Percentiles rank a stretch among this genome's conserved stretches.
These are phyloP conservation scores for Magnusiomyces clavatus DNA, from an alignment of 1,139 yeast species.

Conservation along the genomic window DNA sequence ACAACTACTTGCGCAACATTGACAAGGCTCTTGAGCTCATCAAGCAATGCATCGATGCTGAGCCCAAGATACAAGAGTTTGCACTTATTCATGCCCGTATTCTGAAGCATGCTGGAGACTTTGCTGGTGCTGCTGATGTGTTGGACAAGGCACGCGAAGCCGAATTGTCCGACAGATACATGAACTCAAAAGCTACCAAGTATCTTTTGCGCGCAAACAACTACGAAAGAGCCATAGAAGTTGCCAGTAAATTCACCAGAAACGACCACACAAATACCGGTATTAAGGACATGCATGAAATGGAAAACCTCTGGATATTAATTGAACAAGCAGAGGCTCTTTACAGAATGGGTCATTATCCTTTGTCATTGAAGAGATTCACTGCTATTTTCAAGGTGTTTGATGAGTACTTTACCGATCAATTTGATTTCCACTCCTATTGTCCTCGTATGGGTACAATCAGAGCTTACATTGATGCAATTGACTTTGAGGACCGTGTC, in stretches of 20 bases:
- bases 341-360: slow-evolving; percentile 43
- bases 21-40: slow-evolving; percentile 47
- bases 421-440: slow-evolving; percentile 89
- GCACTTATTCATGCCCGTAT: slow-evolving; percentile 76
- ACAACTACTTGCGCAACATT: slow-evolving; percentile 46
- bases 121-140: slow-evolving; percentile 51
- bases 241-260: slow-evolving; percentile 75
- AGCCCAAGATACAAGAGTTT: slow-evolving; percentile 69
- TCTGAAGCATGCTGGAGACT: slow-evolving; percentile 60
- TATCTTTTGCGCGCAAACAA: slow-evolving; percentile 75
- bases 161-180: slow-evolving; percentile 85
- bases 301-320: slow-evolving; percentile 92
- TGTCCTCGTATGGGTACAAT: slow-evolving; percentile 90
- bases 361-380: slow-evolving; percentile 76
- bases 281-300: slow-evolving; percentile 73
- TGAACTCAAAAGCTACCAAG: slow-evolving; percentile 82
- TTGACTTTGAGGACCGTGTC: slow-evolving; percentile 74
- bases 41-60: slow-evolving; percentile 58
- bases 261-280: slow-evolving; percentile 75
- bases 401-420: slow-evolving; percentile 70
- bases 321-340: slow-evolving; percentile 83
- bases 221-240: slow-evolving; percentile 66
- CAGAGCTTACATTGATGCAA: slow-evolving; percentile 65
- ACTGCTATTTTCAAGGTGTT: slow-evolving; percentile 59
- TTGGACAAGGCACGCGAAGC: slow-evolving; percentile 67